Percentiles rank a stretch among this genome's conserved stretches.
Conservation (phyloP, 805 yeast genomes). For the Sugiyamaella qingdaonensis region DNA sequence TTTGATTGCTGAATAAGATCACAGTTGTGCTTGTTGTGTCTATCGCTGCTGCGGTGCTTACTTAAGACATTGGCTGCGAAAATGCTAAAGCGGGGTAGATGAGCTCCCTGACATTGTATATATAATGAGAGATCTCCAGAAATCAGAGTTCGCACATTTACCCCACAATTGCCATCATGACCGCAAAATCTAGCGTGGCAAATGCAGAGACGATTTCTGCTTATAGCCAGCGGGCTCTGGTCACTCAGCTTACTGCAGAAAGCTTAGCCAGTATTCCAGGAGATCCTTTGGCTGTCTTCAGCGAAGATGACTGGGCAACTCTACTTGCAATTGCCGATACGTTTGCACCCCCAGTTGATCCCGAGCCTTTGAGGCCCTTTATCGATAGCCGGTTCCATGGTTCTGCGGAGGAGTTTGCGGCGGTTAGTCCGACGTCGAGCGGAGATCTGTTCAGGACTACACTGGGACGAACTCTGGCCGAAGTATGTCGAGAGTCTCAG, state of each 20-base stretch:
- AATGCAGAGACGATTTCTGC: background rate
- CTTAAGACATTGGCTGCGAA: too few relatives aligned
- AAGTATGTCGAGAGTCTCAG: background rate
- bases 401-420: slow-evolving; percentile 13
- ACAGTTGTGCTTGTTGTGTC: too few relatives aligned
- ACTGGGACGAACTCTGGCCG: background rate
- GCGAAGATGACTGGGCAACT: slow-evolving; percentile 7
- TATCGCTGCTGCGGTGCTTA: too few relatives aligned
- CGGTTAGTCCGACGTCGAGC: slow-evolving; percentile 10
- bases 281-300: background rate
- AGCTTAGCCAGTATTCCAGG: background rate
- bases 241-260: background rate
- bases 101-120: too few relatives aligned
- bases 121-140: too few relatives aligned
- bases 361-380: slow-evolving; percentile 9
- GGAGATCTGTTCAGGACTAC: slow-evolving; percentile 9
- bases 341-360: slow-evolving; percentile 18
- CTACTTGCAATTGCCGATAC: slow-evolving; percentile 19
- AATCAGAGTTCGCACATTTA: too few relatives aligned
- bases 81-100: too few relatives aligned
- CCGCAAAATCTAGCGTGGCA: too few relatives aligned
- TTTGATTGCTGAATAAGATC: too few relatives aligned
- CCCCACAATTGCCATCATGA: too few relatives aligned
- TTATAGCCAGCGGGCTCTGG: background rate
- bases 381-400: slow-evolving; percentile 8